Percentiles rank a stretch among this genome's conserved stretches.
Conservation (phyloP, 2,329 filamentous ascomycete species). For the Geosmithia putterillii region DNA sequence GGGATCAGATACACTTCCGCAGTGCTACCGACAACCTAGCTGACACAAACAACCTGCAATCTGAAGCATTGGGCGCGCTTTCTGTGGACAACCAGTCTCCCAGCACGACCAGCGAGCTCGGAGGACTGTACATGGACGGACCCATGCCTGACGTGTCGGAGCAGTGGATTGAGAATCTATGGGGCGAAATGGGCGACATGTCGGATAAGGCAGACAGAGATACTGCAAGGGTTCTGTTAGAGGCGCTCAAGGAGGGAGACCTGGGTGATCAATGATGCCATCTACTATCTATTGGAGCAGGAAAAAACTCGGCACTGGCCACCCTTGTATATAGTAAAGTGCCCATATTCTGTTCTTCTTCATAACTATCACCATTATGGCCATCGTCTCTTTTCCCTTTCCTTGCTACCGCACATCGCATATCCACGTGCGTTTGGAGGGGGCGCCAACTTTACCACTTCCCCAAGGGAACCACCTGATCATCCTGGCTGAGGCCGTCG, state of each 20-base stretch:
- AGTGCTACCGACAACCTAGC: constrained; percentile 2
- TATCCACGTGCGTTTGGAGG: too few species aligned
- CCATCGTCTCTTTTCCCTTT: too few species aligned
- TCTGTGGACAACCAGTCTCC: constrained; percentile 5
- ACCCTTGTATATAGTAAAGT: too few species aligned
- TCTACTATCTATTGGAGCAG: background rate
- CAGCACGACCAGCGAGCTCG: constrained; percentile 9
- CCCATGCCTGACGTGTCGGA: constrained; percentile 12
- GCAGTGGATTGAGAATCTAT: constrained; percentile 25
- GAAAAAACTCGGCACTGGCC: too few species aligned
- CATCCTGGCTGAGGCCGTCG: constrained; percentile 8
- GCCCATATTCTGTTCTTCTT: too few species aligned
- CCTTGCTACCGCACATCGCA: too few species aligned
- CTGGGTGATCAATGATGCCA: constrained; percentile 5
- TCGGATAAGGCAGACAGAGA: constrained; percentile 20
- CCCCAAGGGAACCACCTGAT: constrained; percentile 1
- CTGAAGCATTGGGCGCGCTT: constrained; percentile 10
- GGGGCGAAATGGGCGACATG: constrained; percentile 15
- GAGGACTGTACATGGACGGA: constrained; percentile 14
- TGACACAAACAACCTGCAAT: constrained; percentile 10
- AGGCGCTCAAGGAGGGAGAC: constrained; percentile 20
- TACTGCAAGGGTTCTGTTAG: constrained; percentile 22
- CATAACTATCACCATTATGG: too few species aligned
- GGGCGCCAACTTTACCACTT: background rate
- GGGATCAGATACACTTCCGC: constrained; percentile 4